Evolutionary conservation across 306 rosid species (phyloP).

Genomic region (Trifolium fragiferum): DNA sequence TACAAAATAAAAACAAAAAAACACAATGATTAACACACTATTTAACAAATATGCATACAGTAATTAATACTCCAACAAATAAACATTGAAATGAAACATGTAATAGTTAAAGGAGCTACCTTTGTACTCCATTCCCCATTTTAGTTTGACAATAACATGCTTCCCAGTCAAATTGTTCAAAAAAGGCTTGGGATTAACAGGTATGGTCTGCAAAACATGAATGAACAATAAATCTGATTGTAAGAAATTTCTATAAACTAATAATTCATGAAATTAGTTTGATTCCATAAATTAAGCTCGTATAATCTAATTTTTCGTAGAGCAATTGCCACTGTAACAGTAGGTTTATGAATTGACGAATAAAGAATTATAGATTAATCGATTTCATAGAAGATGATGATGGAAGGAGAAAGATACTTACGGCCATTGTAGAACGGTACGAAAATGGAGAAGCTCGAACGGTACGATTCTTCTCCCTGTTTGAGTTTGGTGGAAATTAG

Average conservation of each 20-base stretch:
- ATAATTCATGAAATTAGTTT: not conserved
- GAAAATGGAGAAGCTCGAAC: not conserved
- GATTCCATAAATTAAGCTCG: not conserved
- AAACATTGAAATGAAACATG: not conserved
- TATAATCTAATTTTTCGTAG: no score
- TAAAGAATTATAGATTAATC: not conserved
- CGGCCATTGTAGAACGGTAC: conserved; percentile 39
- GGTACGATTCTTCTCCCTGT: not conserved
- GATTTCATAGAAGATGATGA: not conserved
- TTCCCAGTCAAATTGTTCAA: conserved; percentile 69
- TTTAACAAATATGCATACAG: not conserved
- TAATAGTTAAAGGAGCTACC: conserved; percentile 35
- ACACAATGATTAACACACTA: not conserved
- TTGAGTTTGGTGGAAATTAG: not conserved
- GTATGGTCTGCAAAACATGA: conserved; percentile 53
- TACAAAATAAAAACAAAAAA: conserved; percentile 7
- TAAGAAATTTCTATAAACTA: not conserved
- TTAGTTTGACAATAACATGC: conserved; percentile 56
- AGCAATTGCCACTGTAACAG: not conserved
- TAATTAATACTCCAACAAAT: not conserved
- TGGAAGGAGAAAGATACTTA: conserved; percentile 18
- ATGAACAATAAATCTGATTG: not conserved
- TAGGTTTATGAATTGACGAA: not conserved
- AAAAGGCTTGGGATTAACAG: conserved; percentile 65
- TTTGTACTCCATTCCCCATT: conserved; percentile 70